Base-by-base conservation (phyloP, 495 filamentous ascomycete species). In the Penicillium lividum region DNA sequence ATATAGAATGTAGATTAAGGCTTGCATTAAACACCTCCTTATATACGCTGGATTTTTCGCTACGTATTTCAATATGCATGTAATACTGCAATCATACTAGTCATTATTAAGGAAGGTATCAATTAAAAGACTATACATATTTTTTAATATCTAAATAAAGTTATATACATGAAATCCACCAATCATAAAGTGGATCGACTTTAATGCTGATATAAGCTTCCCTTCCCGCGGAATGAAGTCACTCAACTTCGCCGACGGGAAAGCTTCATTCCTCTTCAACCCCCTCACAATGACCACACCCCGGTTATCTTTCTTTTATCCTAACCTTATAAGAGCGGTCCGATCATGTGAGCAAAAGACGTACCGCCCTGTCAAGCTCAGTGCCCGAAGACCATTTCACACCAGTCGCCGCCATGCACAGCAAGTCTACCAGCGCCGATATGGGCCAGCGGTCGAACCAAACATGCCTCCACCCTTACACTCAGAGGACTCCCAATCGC, bases 221-320 rank as follows among this genome's bases (percentile, higher is more conserved):
- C 53, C 54, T 76, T 60, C 62, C 73, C 74, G 74, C 71, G 74
- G 71, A 67, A 55, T 46, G 57, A 64, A 63, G 61, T 65, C 62
- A 63, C 58, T 59, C 27, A 22, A 60, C 28, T 64, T 61, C 62
- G 52, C 58, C 66, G 57, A 45, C 63, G 63, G 63, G 57, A 66
- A 65, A 64, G 50, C 18, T 56, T 54, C 33, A 48, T 18, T 50
- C 45, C 43, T 56, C 51, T 58, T 55, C 52, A 50, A 43, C 40
- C 53, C 69, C 60, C 59, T 52, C 53, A 59, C 51, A 54, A 93
- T 93, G 90, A 83, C 87, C 50, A 77, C 83, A 9, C 77, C 77
- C 49, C 79, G 89, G 63, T 78, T 93, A 33, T 84, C 84, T 4
- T 92, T 92, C 64, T 80, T 92, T 15, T 92, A 92, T 63, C 88